Conservation (phyloP, 176 grass and related monocot genomes). For the Bothriochloa decipiens region DNA sequence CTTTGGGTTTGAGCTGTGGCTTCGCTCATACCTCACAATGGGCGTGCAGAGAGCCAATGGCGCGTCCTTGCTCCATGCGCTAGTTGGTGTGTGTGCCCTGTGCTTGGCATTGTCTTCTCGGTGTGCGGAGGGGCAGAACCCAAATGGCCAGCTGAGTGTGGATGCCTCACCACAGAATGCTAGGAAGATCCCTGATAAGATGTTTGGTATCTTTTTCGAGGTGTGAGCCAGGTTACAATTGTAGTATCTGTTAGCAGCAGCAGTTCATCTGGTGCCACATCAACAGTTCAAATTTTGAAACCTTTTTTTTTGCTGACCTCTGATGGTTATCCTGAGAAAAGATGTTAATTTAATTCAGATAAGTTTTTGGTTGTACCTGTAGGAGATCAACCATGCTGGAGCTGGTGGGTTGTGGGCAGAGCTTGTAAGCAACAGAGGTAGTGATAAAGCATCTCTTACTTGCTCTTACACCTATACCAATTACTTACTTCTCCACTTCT, state of each 20-base stretch:
- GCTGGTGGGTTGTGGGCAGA: constrained; percentile 96
- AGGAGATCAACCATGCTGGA: constrained; percentile 99
- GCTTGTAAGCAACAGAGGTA: constrained; percentile 94
- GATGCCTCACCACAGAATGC: constrained; percentile 61
- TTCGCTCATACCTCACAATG: constrained; percentile 34
- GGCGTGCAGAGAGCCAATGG: background rate
- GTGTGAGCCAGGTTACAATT: constrained; percentile 41
- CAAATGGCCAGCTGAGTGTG: constrained; percentile 57
- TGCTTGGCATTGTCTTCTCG: constrained; percentile 33
- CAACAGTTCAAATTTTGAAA: background rate
- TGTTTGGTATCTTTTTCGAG: constrained; percentile 98
- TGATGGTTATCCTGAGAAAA: background rate
- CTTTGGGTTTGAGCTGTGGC: constrained; percentile 8
- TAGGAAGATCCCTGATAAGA: constrained; percentile 80
- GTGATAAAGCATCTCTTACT: background rate
- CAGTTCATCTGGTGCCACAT: background rate
- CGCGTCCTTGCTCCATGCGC: background rate
- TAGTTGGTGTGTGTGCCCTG: constrained; percentile 23
- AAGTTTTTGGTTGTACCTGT: constrained; percentile 5
- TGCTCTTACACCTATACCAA: background rate
- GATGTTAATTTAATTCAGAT: background rate
- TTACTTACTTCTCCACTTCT: background rate
- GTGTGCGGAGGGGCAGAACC: constrained; percentile 38
- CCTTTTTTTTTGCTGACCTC: background rate
- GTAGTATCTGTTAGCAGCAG: background rate